Percentiles rank a stretch among this genome's conserved stretches.
Conservation (phyloP, 129 eudicot genomes). For the Rutidosis leptorrhynchoides region DNA sequence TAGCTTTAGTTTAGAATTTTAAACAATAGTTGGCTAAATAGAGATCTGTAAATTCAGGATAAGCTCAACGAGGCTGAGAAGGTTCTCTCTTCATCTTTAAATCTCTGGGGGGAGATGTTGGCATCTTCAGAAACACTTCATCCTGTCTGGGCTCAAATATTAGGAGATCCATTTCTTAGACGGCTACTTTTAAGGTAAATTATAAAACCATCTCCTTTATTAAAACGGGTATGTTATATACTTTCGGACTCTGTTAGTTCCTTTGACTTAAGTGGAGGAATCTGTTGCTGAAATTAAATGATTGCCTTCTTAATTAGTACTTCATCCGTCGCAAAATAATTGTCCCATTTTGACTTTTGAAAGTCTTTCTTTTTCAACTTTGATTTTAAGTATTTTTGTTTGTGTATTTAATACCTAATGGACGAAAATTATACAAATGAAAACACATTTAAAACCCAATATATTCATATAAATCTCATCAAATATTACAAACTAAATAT, state of each 20-base stretch:
- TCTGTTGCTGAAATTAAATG: neutral
- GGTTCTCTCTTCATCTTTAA: constrained; percentile 55
- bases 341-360: no score
- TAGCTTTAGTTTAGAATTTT: constrained; percentile 12
- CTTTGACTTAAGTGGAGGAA: neutral
- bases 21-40: constrained; percentile 8
- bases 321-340: no score
- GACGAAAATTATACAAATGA: no score
- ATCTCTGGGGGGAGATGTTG: constrained; percentile 65
- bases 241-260: neutral
- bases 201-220: neutral
- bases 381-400: no score
- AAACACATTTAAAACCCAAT: no score
- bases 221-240: neutral
- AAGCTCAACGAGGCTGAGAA: constrained; percentile 52
- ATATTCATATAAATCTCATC: no score
- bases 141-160: constrained; percentile 81
- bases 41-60: constrained; percentile 50
- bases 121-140: constrained; percentile 57
- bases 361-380: no score
- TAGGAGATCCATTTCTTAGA: constrained; percentile 82
- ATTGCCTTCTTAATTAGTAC: neutral
- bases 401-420: no score
- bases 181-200: constrained; percentile 76
- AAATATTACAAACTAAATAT: no score